These are phyloP conservation scores for Leccinum subspadiceum DNA, from an alignment of 1,284 basidiomycete genomes.

Conservation along the genomic window DNA sequence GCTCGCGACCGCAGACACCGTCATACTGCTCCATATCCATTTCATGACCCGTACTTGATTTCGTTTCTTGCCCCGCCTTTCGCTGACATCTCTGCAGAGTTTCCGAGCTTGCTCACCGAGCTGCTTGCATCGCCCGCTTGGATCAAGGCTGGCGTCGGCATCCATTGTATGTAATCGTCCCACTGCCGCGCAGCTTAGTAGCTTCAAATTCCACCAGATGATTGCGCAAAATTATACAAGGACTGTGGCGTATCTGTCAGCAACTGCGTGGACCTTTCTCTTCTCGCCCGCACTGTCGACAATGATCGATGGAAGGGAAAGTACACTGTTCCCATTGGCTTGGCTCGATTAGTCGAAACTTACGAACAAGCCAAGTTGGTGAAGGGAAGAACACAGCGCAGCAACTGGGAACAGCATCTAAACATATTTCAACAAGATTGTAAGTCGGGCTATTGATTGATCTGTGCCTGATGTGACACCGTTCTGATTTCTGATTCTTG, in stretches of 20 bases:
- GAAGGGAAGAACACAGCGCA: slow-evolving; percentile 60
- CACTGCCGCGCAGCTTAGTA: background rate
- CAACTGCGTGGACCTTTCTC: slow-evolving; percentile 65
- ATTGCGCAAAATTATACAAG: slow-evolving; percentile 58
- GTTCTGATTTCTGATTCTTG: slow-evolving; percentile 9
- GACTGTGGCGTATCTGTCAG: slow-evolving; percentile 51
- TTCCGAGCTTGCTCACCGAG: slow-evolving; percentile 50
- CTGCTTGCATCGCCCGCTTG: slow-evolving; percentile 51
- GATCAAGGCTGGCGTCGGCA: slow-evolving; percentile 67
- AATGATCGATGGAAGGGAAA: slow-evolving; percentile 66
- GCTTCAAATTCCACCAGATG: slow-evolving; percentile 41
- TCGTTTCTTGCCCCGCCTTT: background rate
- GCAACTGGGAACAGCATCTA: slow-evolving; percentile 64
- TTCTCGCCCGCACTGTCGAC: slow-evolving; percentile 67
- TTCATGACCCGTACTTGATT: slow-evolving; percentile 53
- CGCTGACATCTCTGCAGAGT: slow-evolving; percentile 38
- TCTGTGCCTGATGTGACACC: background rate
- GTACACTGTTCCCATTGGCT: slow-evolving; percentile 53
- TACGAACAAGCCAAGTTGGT: slow-evolving; percentile 51
- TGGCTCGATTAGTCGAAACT: slow-evolving; percentile 56
- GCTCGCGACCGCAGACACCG: slow-evolving; percentile 50
- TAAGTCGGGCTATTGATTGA: slow-evolving; percentile 34
- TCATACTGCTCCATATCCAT: slow-evolving; percentile 63
- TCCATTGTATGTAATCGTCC: slow-evolving; percentile 49
- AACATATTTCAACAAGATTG: slow-evolving; percentile 52